Conservation (phyloP, 495 filamentous ascomycete species). For the Tuber magnatum region DNA sequence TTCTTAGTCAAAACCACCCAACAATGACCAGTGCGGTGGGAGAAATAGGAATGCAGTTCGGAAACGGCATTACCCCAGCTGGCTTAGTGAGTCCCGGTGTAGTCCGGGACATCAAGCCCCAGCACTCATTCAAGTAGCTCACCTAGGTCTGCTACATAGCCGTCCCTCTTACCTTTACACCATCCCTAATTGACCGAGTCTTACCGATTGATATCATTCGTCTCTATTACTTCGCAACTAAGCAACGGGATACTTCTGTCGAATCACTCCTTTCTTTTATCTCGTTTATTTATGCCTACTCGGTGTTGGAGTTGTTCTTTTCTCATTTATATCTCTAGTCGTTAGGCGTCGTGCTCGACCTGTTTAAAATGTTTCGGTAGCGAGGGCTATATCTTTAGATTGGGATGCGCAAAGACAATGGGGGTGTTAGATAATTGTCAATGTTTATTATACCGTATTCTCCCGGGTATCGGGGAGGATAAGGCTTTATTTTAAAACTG, state of each 20-base stretch:
- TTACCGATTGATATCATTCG: neutral
- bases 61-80: slow-evolving; percentile 4
- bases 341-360: neutral
- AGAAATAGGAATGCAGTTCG: slow-evolving; percentile 35
- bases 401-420: neutral
- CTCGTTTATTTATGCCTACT: neutral
- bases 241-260: neutral
- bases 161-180: neutral
- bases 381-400: neutral
- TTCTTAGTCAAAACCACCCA: slow-evolving; percentile 30
- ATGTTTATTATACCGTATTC: neutral
- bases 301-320: neutral
- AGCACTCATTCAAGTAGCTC: neutral
- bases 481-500: neutral
- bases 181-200: neutral
- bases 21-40: slow-evolving; percentile 34
- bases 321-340: neutral
- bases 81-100: neutral
- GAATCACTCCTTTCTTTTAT: neutral
- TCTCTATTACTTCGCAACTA: neutral
- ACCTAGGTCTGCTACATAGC: neutral
- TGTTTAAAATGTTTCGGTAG: neutral
- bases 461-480: neutral
- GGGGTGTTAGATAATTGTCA: neutral
- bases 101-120: neutral